These are phyloP conservation scores for Ophiostoma ips DNA, from an alignment of 2,329 filamentous ascomycete genomes.

Conservation along the genomic window DNA sequence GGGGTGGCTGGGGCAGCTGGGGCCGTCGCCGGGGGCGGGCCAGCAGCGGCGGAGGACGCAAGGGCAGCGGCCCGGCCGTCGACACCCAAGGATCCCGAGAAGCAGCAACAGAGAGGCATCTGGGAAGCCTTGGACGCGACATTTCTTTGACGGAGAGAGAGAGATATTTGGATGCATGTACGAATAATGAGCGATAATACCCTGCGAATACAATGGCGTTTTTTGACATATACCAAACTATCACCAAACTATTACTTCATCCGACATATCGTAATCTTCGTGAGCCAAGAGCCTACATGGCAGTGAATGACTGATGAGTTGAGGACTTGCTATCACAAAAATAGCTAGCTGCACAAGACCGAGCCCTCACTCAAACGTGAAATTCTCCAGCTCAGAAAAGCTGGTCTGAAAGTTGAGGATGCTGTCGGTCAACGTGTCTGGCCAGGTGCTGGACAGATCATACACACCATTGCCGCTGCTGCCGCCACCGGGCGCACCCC, in stretches of 20 bases:
- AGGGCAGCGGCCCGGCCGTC: background rate
- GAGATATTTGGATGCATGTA: background rate
- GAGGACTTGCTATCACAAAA: too few relatives aligned
- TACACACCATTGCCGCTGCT: background rate
- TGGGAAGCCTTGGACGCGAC: conserved; percentile 30
- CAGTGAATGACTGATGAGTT: too few relatives aligned
- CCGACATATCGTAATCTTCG: too few relatives aligned
- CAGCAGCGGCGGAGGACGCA: background rate
- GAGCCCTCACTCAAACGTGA: background rate
- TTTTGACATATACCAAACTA: too few relatives aligned
- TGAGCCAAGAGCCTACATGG: too few relatives aligned
- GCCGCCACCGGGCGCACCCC: background rate
- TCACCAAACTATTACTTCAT: too few relatives aligned
- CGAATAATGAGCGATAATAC: background rate
- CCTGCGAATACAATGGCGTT: too few relatives aligned
- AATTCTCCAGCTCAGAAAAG: background rate
- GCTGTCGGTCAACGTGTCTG: conserved; percentile 5
- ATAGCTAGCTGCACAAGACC: too few relatives aligned
- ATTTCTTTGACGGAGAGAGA: conserved; percentile 25
- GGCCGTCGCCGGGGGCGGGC: too few relatives aligned
- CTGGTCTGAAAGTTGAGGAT: conserved; percentile 8
- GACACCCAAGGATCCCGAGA: background rate
- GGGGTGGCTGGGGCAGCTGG: background rate
- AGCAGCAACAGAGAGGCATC: conserved; percentile 16
- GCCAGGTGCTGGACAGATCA: background rate